Base-by-base conservation (phyloP, 1,139 yeast species). In the Protomyces pachydermus region DNA sequence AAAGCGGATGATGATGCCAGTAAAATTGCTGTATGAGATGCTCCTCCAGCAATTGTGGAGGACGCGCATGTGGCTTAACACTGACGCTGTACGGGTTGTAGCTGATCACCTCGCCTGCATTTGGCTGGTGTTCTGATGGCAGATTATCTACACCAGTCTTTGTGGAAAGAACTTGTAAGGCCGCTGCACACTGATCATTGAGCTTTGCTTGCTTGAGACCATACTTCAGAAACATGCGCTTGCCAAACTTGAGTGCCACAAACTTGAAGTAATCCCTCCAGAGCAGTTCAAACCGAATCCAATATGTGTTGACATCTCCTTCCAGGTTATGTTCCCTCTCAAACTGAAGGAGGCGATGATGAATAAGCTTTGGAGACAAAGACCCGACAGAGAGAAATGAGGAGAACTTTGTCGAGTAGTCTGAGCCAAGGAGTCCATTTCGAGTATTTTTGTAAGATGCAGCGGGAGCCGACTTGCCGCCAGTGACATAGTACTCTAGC, bases 181-280 rank as follows among this genome's bases (percentile, higher is more conserved):
- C 42, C 9, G 42, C 42, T n/a, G 42, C 42, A 9, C n/a, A n/a
- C n/a, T n/a, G n/a, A n/a, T n/a, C n/a, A n/a, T n/a, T 37, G 14
- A 52, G 25, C 34, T 50, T 39, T 37, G 53, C 51, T 52, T 52
- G 56, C 45, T 58, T 58, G 16, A 58, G 53, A 12, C 62, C 62
- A 8, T 32, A 23, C 23, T 42, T 52, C 23, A 45, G 32, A n/a
- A 58, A 58, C 56, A 58, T 16, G 46, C 54, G 62, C 25, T 32
- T 38, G 28, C 62, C 62, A 39, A 28, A 52, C 45, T 58, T 58
- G 53, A 52, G 52, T 23, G 56, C 62, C 20, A 58, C 62, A 35
- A 58, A 58, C 35, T 58, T 58, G 53, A 58, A 58, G 56, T 58
- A 58, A 52, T 58, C 62, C n/a, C 62, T 54, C 62, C 62, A 58